Evolutionary conservation across 306 rosid species (phyloP).

Genomic region (Trifolium dubium): DNA sequence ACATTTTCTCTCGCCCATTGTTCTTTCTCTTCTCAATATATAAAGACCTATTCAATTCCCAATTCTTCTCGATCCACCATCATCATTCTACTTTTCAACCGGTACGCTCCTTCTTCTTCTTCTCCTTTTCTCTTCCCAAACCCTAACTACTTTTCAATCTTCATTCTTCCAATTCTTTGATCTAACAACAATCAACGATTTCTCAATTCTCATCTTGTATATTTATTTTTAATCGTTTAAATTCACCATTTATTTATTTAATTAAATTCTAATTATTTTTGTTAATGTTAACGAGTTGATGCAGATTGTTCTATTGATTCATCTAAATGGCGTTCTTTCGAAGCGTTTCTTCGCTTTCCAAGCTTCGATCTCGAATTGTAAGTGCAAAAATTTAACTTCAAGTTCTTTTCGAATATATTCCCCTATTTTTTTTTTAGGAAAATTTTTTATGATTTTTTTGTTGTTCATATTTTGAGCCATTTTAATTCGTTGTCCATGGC

Average conservation of each 20-base stretch:
- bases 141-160: constrained; percentile 8
- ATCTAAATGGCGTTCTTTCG: constrained; percentile 60
- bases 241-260: too few relatives aligned
- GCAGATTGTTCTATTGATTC: constrained; percentile 41
- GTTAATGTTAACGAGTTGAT: constrained; percentile 14
- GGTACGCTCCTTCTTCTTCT: constrained; percentile 18
- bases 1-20: not conserved
- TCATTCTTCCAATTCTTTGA: not conserved
- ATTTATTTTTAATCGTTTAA: not conserved
- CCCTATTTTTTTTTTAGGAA: not conserved
- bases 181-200: constrained; percentile 14
- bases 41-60: constrained; percentile 40
- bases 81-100: constrained; percentile 6
- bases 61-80: constrained; percentile 30
- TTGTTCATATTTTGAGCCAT: not conserved
- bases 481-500: constrained; percentile 36
- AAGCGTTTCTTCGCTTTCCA: constrained; percentile 72
- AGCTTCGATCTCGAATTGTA: constrained; percentile 72
- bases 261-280: not conserved
- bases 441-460: constrained; percentile 8
- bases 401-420: not conserved
- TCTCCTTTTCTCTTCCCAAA: not conserved
- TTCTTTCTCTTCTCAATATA: not conserved
- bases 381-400: not conserved
- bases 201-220: constrained; percentile 17